A percentile compares a stretch with the other conserved stretches of the same genome.
phyloP scores from a whole-genome alignment of 2,329 filamentous ascomycete species.

The Hypoxylon sp. region DNA sequence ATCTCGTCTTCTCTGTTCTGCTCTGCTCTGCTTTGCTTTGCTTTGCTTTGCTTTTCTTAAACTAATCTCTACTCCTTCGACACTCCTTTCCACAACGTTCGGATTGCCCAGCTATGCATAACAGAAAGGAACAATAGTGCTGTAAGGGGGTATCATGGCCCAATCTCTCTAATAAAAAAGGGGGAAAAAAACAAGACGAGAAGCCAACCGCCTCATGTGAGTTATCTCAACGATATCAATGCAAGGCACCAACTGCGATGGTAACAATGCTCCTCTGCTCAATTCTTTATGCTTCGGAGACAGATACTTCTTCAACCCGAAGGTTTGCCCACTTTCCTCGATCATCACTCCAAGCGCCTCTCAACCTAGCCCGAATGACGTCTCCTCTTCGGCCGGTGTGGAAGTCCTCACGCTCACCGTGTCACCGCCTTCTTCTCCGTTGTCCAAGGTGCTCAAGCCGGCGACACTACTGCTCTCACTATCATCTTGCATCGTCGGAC shows the following conservation, averaged over 20 bases:
- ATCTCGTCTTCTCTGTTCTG: background rate
- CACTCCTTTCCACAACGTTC: background rate
- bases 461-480: slow-evolving; percentile 42
- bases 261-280: slow-evolving; percentile 15
- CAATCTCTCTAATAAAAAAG: slow-evolving; percentile 30
- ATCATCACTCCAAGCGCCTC: background rate
- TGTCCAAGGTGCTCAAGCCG: slow-evolving; percentile 43
- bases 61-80: background rate
- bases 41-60: background rate
- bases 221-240: slow-evolving; percentile 14
- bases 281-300: slow-evolving; percentile 7
- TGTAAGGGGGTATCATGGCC: slow-evolving; percentile 41
- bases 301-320: background rate
- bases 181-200: background rate
- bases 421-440: slow-evolving; percentile 25
- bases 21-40: background rate
- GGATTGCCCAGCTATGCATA: background rate
- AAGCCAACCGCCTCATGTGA: slow-evolving; percentile 14
- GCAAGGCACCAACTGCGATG: slow-evolving; percentile 14
- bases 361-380: slow-evolving; percentile 47
- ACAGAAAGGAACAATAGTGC: background rate
- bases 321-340: background rate
- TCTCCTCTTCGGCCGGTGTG: slow-evolving; percentile 48
- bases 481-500: slow-evolving; percentile 25
- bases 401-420: slow-evolving; percentile 27